Base-by-base conservation (phyloP, 345 rosid species). In the Kandelia obovata region DNA sequence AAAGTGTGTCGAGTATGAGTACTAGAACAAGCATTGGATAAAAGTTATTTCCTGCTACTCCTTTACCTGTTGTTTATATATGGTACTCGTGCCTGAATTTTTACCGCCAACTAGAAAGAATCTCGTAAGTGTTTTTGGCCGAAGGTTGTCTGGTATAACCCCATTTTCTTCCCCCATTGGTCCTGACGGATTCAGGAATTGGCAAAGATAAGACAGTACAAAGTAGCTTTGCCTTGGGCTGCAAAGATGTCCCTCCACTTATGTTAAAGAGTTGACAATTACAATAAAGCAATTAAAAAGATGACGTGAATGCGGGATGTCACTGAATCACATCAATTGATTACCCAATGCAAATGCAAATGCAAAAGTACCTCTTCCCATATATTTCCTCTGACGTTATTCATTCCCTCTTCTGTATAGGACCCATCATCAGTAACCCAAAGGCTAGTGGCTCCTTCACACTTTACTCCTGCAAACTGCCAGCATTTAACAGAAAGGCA, bases 321-420 rank as follows among this genome's bases (percentile, higher is more conserved):
- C 23, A 49, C 35, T 62, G 37, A 60, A 28, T 26, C 23, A 15
- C 62, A 47, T 47, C 51, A 49, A 19, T 7, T 20, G 28, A 65
- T n/a, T 60, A 9, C 58, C 23, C 11, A 30, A 65, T 74, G 20
- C 60, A 63, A 23, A 23, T n/a, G 56, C 21, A 21, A 21, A 23
- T n/a, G 56, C 73, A 61, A 77, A 58, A 58, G 30, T 75, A 89
- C 99, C 84, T 77, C 90, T 37, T 43, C 63, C 99, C 99, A 95
- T 68, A 92, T 80, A 58, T 67, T 65, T 25, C 93, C 92, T 37
- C 65, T 69, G 17, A 56, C 5, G 58, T 79, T 78, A 0, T 51
- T 83, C 86, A 87, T 95, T 71, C 99, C 97, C 80, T 85, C 99
- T 83, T 89, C 96, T 68, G 16, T 73, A 72, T 84, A 90, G 32